Base-by-base conservation (phyloP, 2,329 filamentous ascomycete genomes). In the Penicillium sp. region DNA sequence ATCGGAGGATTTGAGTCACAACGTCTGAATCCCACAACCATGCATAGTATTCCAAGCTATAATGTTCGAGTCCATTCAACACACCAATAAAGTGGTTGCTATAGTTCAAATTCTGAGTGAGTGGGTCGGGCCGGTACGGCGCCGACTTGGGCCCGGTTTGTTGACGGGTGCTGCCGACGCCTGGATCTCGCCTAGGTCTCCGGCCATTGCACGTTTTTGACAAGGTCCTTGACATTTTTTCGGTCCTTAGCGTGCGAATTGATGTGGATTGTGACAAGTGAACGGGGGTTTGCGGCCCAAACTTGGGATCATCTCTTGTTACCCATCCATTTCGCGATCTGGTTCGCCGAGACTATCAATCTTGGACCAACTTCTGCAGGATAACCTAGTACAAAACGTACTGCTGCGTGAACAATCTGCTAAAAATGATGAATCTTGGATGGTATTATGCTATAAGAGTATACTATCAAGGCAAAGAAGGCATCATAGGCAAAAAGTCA, bases 401-500 rank as follows among this genome's bases (percentile, higher is more conserved):
- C n/a, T n/a, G n/a, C 45, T 49, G 19, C 12, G 2, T 28, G 24
- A 30, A 30, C 24, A 44, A 24, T 33, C 10, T 17, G 10, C 8
- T 35, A 15, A 12, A 35, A 4, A 4, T 26, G n/a, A 15, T 33
- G 3, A n/a, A 35, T 33, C 10, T 17, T 51, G 15, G n/a, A 22
- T 51, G 7, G 2, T 22, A 51, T 51, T 35, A 51, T 19, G n/a
- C n/a, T 22, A 5, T 22, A 42, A 19, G 24, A 26, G 19, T 54
- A 57, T 19, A 42, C 44, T 58, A 72, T 50, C 64, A 63, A 38
- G 73, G 71, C 49, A 75, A 65, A 33, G 70, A 71, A 12, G 73
- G 72, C 73, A 76, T 75, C 60, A 72, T 71, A 19, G 74, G 75
- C 33, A 76, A 61, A 59, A 76, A 76, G 56, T 76, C 75, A 62